Percentiles rank a stretch among this genome's conserved stretches.
Conservation (phyloP, 108 stramenopile genomes). For the Aurantiochytrium sp. region DNA sequence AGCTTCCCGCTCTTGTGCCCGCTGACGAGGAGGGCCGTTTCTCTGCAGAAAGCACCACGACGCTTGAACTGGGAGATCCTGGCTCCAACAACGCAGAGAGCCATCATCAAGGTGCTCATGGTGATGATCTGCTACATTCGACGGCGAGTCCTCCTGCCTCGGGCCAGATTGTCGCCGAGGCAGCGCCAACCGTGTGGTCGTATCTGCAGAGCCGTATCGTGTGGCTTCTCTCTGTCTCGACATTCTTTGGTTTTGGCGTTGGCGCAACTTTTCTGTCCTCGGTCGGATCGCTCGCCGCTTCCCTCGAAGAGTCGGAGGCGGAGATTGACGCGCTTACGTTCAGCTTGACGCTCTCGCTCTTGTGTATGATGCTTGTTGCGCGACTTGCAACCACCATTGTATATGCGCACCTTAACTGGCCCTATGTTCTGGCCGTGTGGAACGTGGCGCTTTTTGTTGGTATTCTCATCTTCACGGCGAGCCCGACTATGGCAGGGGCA, state of each 20-base stretch:
- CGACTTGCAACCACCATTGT: neutral
- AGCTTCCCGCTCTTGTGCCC: too few species aligned
- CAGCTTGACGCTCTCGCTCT: neutral
- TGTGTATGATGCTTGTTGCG: neutral
- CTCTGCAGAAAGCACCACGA: too few species aligned
- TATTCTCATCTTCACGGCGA: neutral
- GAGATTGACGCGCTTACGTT: neutral
- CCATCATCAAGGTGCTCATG: neutral
- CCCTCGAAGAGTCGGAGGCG: neutral
- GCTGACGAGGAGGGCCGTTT: too few species aligned
- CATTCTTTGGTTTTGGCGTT: neutral
- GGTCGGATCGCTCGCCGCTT: neutral
- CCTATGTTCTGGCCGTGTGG: neutral
- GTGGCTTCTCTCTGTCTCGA: neutral
- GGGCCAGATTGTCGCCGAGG: too few species aligned
- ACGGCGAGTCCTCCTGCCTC: too few species aligned
- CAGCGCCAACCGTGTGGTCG: too few species aligned
- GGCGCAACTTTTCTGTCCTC: neutral
- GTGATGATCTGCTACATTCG: too few species aligned
- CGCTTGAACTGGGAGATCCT: too few species aligned
- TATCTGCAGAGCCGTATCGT: neutral
- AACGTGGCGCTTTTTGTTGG: neutral
- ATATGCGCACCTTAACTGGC: neutral
- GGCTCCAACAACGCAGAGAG: too few species aligned
- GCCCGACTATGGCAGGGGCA: neutral